Conservation (phyloP, 352 stramenopile genomes). For the Phytophthora pini region DNA sequence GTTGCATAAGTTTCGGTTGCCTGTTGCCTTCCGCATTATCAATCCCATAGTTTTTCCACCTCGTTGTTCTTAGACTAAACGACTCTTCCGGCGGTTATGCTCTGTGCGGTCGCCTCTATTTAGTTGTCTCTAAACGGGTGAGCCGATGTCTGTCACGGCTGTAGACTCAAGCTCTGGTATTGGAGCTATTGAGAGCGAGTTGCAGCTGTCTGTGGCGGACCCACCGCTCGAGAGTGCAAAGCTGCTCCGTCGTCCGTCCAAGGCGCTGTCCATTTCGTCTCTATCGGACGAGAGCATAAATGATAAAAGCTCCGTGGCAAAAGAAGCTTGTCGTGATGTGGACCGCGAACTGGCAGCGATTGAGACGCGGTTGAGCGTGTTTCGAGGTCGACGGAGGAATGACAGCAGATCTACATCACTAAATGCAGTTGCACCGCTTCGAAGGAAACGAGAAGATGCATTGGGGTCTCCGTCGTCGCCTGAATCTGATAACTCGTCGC, state of each 20-base stretch:
- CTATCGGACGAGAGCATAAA: slow-evolving; percentile 23
- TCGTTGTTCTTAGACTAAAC: neutral
- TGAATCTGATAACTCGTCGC: slow-evolving; percentile 12
- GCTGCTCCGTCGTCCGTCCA: slow-evolving; percentile 13
- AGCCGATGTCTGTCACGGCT: slow-evolving; percentile 18
- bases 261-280: slow-evolving; percentile 39
- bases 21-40: neutral
- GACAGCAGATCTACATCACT: slow-evolving; percentile 6
- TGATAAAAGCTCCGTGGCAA: neutral
- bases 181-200: neutral
- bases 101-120: slow-evolving; percentile 7
- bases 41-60: too few species aligned
- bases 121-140: neutral
- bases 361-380: slow-evolving; percentile 43
- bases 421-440: slow-evolving; percentile 8
- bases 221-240: slow-evolving; percentile 6
- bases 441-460: neutral
- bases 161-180: slow-evolving; percentile 10
- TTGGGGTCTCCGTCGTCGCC: neutral
- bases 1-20: neutral
- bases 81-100: slow-evolving; percentile 22
- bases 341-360: slow-evolving; percentile 48
- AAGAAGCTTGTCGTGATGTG: slow-evolving; percentile 54
- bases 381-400: slow-evolving; percentile 23
- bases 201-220: neutral